Conservation (phyloP, 2,329 filamentous ascomycete species). For the Bipolaris victoriae region DNA sequence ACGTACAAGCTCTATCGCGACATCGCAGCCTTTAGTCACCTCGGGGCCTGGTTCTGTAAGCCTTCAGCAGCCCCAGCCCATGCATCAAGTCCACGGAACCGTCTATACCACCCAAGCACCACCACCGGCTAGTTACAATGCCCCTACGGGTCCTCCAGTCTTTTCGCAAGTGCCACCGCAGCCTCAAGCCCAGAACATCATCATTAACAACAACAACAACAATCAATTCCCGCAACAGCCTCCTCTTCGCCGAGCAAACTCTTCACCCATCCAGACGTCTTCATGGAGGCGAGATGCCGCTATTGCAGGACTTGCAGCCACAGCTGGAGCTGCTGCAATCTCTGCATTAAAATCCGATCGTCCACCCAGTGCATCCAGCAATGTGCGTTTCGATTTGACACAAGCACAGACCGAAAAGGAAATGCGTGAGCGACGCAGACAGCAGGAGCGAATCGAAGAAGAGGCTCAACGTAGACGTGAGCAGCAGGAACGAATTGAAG, state of each 20-base stretch:
- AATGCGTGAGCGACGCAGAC: conserved; percentile 44
- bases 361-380: conserved; percentile 45
- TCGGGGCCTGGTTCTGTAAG: conserved; percentile 60
- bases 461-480: conserved; percentile 31
- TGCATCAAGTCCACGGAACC: conserved; percentile 71
- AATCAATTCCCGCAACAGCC: conserved; percentile 24
- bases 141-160: conserved; percentile 50
- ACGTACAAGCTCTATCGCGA: conserved; percentile 57
- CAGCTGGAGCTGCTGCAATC: conserved; percentile 51
- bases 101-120: conserved; percentile 63
- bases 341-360: conserved; percentile 34
- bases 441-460: conserved; percentile 39
- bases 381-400: conserved; percentile 64
- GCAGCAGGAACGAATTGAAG: conserved; percentile 39
- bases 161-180: conserved; percentile 42
- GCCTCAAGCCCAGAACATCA: conserved; percentile 30
- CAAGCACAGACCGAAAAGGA: conserved; percentile 62
- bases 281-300: conserved; percentile 52
- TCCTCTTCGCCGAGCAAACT: conserved; percentile 52
- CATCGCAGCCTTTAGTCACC: conserved; percentile 44
- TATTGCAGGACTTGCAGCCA: conserved; percentile 52
- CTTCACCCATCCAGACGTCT: conserved; percentile 53
- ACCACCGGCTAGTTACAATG: conserved; percentile 49
- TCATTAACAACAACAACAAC: conserved; percentile 24
- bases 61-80: conserved; percentile 85